Evolutionary conservation across 306 rosid species (phyloP), one percentile per base, ranked within the genome.

Genomic region (Begonia peltatifolia): DNA sequence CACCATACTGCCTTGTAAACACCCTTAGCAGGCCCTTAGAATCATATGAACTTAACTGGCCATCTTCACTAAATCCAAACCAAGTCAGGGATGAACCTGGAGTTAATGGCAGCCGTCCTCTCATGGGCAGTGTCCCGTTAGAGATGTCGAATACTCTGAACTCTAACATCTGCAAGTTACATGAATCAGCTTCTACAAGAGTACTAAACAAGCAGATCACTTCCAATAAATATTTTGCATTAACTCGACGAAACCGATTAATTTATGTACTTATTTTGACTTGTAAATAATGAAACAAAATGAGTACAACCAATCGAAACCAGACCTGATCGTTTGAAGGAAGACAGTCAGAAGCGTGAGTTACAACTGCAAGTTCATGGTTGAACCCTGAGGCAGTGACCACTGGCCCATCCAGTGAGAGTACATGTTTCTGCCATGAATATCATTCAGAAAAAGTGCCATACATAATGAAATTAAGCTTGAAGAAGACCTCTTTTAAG

Each of bases 1-100:
- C 95, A 25, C 93, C 99, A 71, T 71, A 86, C 75, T 86, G 87
- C 51, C 69, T 75, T 17, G 87, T 72, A 71, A 76, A 86, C 64
- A 77, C 79, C 74, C 99, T 79, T 47, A 90, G 73, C 61, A 81
- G 77, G 9, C 99, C 94, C 95, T 79, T 83, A 51, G 99, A 90
- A 68, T 86, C 99, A n/a, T 73, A 83, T 41, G 92, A 81, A 74
- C 93, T 79, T 61, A 86, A 62, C 60, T 71, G 74, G 41, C 99
- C 95, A 63, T 81, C 94, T 66, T 90, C 99, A 59, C 84, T 81
- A 66, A 83, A 90, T 46, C 99, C 99, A 73, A 90, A 76, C 99
- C 96, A 90, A 36, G 67, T 59, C 49, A 90, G 73, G 64, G 66
- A 57, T 47, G 99, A 90, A 49, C 94, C 94, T 43, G 99, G 87